These are phyloP conservation scores for Thalia dealbata DNA, from an alignment of 176 grass and related monocot species.

Conservation along the genomic window DNA sequence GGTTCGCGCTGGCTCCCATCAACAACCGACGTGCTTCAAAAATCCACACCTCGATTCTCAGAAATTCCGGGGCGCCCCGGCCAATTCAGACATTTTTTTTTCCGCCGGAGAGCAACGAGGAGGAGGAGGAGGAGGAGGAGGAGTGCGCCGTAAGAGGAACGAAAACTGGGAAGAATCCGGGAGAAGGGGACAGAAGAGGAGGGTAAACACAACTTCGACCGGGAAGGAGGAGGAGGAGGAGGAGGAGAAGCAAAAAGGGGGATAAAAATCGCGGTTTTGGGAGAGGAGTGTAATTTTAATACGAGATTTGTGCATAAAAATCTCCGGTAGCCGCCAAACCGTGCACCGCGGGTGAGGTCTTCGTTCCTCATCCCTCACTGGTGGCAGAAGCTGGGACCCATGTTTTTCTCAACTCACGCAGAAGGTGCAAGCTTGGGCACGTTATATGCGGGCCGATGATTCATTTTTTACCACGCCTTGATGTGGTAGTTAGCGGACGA, in stretches of 20 bases:
- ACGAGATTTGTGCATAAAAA: background rate
- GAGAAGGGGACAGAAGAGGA: background rate
- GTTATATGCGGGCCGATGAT: no score
- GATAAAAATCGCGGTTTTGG: background rate
- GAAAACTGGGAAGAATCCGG: background rate
- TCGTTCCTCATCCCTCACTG: no score
- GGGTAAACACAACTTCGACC: background rate
- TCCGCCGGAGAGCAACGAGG: background rate
- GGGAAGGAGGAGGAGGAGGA: background rate
- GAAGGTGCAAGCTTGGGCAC: no score
- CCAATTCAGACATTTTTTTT: constrained; percentile 4
- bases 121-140: background rate
- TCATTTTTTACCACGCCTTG: no score
- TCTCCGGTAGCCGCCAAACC: background rate
- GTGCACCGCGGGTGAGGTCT: no score
- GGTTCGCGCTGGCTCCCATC: constrained; percentile 49
- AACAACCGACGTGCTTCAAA: background rate
- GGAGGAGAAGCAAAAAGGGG: background rate
- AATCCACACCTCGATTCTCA: background rate
- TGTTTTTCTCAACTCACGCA: no score
- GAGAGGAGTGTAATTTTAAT: background rate
- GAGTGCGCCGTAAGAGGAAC: background rate
- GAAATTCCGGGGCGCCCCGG: background rate
- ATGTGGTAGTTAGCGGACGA: no score
- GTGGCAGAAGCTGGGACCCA: no score